Percentiles rank a stretch among this genome's conserved stretches.
phyloP scores from a whole-genome alignment of 208 protist genomes.

The Leishmania braziliensis region DNA sequence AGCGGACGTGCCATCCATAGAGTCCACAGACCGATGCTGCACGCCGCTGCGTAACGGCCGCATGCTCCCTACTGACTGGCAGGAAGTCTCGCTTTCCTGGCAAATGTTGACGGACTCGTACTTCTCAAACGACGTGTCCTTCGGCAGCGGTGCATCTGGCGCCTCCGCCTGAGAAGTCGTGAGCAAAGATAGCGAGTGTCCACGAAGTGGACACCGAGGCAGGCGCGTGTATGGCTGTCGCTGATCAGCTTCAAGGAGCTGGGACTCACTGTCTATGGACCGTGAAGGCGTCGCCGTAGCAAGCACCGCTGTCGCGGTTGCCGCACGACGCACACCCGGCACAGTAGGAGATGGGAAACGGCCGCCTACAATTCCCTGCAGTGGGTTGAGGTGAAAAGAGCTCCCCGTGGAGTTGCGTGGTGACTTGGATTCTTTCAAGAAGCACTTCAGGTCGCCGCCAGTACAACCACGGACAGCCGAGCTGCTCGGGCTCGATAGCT shows the following conservation, averaged over 20 bases:
- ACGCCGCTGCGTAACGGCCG: conserved; percentile 9
- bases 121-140: background rate
- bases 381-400: conserved; percentile 38
- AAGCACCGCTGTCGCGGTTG: background rate
- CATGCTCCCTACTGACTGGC: conserved; percentile 12
- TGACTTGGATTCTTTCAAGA: conserved; percentile 18
- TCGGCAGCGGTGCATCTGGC: conserved; percentile 6
- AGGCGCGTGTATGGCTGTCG: background rate
- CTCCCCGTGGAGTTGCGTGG: conserved; percentile 21
- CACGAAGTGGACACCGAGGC: background rate
- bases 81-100: conserved; percentile 19
- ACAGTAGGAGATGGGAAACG: background rate
- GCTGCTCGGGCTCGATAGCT: background rate
- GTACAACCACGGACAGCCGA: background rate
- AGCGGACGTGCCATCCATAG: background rate
- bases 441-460: background rate
- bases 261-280: background rate
- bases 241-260: background rate
- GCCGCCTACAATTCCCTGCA: conserved; percentile 13
- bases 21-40: conserved; percentile 3
- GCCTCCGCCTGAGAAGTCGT: background rate
- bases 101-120: background rate
- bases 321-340: background rate
- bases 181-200: background rate
- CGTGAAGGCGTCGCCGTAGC: background rate